Base-by-base conservation (phyloP, 352 stramenopile species). In the Thraustotheca clavata region DNA sequence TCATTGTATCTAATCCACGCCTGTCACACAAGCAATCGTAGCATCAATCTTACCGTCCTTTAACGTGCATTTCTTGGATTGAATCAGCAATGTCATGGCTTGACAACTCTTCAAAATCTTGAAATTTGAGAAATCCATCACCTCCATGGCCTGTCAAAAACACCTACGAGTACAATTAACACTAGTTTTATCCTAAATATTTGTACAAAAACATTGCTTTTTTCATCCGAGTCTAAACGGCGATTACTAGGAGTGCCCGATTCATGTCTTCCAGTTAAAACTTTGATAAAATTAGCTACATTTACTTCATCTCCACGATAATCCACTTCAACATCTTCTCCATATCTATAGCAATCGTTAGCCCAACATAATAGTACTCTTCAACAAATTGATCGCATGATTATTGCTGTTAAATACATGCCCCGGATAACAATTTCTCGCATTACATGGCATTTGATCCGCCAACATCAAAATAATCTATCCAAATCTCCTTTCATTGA, bases 61-160 rank as follows among this genome's bases (percentile, higher is more conserved):
- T 91, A 33, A 94, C 74, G 66, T 96, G 76, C 94, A 99, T 97
- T 71, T 97, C 86, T 55, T 97, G 79, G 60, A 99, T 92, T 3
- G 89, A 85, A 40, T 92, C 83, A 32, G 88, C 80, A 33, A 98
- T 86, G 71, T 99, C 94, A 59, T 97, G 77, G 39, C 91, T 95
- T 47, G 88, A 98, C 46, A 99, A 76, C 74, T 99, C 96, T 77
- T 99, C 94, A 48, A 87, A 89, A 73, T 99, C 96, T 75, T 98
- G 95, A 70, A 99, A 99, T 72, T 99, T 99, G 59, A 99, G 83
- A 65, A 99, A 99, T 12, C 92, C 89, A 68, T 99, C 91, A 26
- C 96, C 96, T 9, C 96, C 96, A 69, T 99, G 96, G 0, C 96
- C 96, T n/a, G 84, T 90, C 81, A 93, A 89, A 60, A 90, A 95